Conservation (phyloP, 2,329 filamentous ascomycete genomes). For the Ophiostoma perfectum region DNA sequence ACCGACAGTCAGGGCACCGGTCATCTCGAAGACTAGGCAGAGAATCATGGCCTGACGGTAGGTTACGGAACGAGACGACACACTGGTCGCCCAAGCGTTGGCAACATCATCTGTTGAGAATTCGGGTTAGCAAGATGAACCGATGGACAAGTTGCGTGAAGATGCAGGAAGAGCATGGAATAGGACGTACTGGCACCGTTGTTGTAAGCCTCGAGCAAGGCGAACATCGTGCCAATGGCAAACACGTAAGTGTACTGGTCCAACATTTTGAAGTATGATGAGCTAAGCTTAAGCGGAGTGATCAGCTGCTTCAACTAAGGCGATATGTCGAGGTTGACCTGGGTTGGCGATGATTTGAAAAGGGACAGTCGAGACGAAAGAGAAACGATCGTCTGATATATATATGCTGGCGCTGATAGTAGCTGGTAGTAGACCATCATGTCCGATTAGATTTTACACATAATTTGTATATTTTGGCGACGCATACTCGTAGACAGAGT, state of each 20-base stretch:
- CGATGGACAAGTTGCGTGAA: background rate
- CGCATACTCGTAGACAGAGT: background rate
- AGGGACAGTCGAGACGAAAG: slow-evolving; percentile 5
- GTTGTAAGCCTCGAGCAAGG: slow-evolving; percentile 71
- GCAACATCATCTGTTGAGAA: slow-evolving; percentile 66
- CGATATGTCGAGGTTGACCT: slow-evolving; percentile 4
- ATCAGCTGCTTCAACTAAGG: slow-evolving; percentile 2
- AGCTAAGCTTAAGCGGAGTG: background rate
- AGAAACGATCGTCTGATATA: slow-evolving; percentile 9
- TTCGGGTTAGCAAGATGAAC: background rate
- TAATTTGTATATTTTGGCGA: background rate
- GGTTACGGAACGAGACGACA: slow-evolving; percentile 70
- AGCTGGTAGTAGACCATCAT: slow-evolving; percentile 6
- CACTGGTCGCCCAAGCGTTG: slow-evolving; percentile 75
- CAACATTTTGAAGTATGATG: slow-evolving; percentile 34
- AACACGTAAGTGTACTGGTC: slow-evolving; percentile 65
- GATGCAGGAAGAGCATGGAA: background rate
- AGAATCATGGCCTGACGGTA: slow-evolving; percentile 65
- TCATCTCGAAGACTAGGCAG: slow-evolving; percentile 61
- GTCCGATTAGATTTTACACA: background rate
- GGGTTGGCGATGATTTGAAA: background rate
- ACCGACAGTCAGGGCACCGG: slow-evolving; percentile 61
- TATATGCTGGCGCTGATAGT: background rate
- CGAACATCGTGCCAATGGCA: slow-evolving; percentile 69
- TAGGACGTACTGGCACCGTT: slow-evolving; percentile 62